Conservation (phyloP, 345 rosid genomes). For the Cardamine chenopodiifolia region DNA sequence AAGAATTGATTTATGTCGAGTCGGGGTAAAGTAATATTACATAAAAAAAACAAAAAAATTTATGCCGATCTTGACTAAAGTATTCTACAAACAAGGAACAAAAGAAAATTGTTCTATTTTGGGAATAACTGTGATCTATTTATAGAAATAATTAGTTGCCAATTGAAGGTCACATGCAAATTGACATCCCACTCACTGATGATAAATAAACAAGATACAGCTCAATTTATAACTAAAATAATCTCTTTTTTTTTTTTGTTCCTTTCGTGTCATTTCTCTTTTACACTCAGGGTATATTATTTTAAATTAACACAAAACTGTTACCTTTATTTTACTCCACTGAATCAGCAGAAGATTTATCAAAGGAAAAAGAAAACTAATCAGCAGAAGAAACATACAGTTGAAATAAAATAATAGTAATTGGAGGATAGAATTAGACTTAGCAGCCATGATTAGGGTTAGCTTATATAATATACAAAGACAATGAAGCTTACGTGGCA, state of each 20-base stretch:
- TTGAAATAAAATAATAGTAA: background rate
- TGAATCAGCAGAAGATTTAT: background rate
- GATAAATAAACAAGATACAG: background rate
- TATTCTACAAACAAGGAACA: background rate
- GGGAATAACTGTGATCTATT: background rate
- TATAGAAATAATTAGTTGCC: slow-evolving; percentile 2
- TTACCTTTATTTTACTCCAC: background rate
- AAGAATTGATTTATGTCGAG: background rate
- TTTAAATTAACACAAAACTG: no score
- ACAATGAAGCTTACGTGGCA: slow-evolving; percentile 66
- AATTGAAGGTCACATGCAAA: background rate
- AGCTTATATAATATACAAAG: slow-evolving; percentile 39
- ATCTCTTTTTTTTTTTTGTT: background rate
- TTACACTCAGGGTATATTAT: background rate
- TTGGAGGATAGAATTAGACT: slow-evolving; percentile 16
- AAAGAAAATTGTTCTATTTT: background rate
- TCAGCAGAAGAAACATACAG: background rate
- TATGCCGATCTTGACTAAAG: background rate
- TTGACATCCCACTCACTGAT: background rate
- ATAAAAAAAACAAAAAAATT: background rate
- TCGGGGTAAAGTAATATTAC: background rate
- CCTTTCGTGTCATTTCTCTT: background rate
- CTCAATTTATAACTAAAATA: background rate
- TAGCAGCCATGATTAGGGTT: slow-evolving; percentile 46
- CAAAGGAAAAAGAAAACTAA: background rate